Evolutionary conservation across 2,329 filamentous ascomycete genomes (phyloP).

Genomic region (Aspergillus flavus): DNA sequence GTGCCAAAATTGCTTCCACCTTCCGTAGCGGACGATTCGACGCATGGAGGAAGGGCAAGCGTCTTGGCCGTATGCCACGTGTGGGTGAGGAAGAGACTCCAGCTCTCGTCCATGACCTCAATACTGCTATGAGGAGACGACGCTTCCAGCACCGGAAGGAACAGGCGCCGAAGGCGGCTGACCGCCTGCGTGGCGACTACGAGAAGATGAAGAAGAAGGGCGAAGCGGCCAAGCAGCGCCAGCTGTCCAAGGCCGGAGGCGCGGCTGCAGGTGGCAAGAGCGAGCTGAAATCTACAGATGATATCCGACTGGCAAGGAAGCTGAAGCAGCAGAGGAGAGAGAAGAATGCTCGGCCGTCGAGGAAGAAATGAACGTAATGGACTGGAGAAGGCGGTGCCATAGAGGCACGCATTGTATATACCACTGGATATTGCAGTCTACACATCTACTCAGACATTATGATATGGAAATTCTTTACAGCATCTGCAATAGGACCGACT

Average conservation of each 20-base stretch:
- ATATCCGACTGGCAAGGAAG: slow-evolving; percentile 81
- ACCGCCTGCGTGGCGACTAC: slow-evolving; percentile 90
- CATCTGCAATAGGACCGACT: neutral
- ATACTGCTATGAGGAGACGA: slow-evolving; percentile 49
- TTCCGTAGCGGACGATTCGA: slow-evolving; percentile 96
- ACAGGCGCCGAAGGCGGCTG: slow-evolving; percentile 87
- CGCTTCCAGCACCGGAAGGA: slow-evolving; percentile 86
- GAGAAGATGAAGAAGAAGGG: slow-evolving; percentile 87
- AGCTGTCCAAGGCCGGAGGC: slow-evolving; percentile 31
- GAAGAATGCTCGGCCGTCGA: slow-evolving; percentile 84
- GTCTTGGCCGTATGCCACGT: slow-evolving; percentile 73
- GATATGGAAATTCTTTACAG: neutral
- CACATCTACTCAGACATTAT: neutral
- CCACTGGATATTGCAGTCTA: neutral
- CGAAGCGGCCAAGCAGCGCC: slow-evolving; percentile 77
- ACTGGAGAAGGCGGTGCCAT: neutral
- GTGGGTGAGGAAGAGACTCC: slow-evolving; percentile 77
- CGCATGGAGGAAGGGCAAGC: slow-evolving; percentile 84
- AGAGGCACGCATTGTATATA: neutral
- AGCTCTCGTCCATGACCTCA: slow-evolving; percentile 33
- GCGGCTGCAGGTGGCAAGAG: slow-evolving; percentile 66
- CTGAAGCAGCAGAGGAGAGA: slow-evolving; percentile 73
- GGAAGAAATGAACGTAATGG: slow-evolving; percentile 53
- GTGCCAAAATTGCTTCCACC: slow-evolving; percentile 90
- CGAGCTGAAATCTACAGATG: slow-evolving; percentile 79